These are phyloP conservation scores for Platanthera guangdongensis DNA, from an alignment of 106 monocot species.

Conservation along the genomic window DNA sequence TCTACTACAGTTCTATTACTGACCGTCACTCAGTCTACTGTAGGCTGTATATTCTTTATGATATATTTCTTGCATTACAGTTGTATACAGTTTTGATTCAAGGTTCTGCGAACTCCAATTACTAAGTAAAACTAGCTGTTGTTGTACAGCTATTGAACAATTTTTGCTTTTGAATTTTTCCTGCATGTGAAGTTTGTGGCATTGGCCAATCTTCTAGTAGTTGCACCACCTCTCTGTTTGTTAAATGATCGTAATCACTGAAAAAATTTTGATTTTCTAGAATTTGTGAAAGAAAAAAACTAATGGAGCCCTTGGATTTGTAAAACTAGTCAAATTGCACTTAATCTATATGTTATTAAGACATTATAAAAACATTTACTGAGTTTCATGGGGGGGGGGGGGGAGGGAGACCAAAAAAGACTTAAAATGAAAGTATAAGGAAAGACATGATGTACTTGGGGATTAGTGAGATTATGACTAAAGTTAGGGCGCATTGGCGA, in stretches of 20 bases:
- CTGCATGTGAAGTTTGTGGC: neutral
- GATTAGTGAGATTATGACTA: too few species aligned
- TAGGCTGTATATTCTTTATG: neutral
- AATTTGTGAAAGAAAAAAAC: neutral
- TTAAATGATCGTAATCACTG: neutral
- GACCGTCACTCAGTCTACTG: neutral
- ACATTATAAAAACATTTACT: neutral
- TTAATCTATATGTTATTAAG: neutral
- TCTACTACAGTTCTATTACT: neutral
- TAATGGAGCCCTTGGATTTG: neutral
- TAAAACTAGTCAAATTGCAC: neutral
- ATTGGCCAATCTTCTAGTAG: neutral
- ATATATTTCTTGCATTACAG: neutral
- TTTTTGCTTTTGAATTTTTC: neutral
- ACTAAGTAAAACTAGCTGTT: neutral
- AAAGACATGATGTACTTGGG: too few species aligned
- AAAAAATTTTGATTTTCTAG: neutral
- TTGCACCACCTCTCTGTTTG: neutral
- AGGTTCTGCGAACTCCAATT: neutral
- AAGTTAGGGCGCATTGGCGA: too few species aligned
- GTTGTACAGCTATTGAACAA: neutral
- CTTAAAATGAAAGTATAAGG: too few species aligned
- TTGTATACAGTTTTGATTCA: neutral
- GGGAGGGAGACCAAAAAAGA: too few species aligned
- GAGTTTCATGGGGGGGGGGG: neutral